Evolutionary conservation across 371 early-diverging fungal genomes (phyloP).

Genomic region (Rhizopus delemar): DNA sequence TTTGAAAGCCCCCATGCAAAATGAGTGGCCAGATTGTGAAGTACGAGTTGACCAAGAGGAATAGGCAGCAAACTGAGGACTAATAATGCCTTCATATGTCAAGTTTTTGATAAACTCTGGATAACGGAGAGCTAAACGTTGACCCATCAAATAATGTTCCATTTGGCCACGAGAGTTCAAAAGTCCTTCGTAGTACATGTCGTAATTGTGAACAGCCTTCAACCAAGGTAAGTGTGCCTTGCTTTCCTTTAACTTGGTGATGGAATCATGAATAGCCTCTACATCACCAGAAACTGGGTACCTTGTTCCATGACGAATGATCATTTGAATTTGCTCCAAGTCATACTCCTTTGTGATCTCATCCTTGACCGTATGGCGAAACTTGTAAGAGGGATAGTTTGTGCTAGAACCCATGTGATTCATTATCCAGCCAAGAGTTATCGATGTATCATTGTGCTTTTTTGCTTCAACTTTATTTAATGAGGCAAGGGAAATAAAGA

Average conservation of each 20-base stretch:
- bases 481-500: too few relatives aligned
- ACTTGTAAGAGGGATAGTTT: slow-evolving; percentile 8
- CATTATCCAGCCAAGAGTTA: slow-evolving; percentile 10
- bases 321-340: slow-evolving; percentile 29
- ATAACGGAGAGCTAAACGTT: slow-evolving; percentile 24
- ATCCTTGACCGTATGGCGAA: background rate
- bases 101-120: slow-evolving; percentile 7
- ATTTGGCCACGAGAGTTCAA: slow-evolving; percentile 25
- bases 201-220: slow-evolving; percentile 7
- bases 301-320: slow-evolving; percentile 39
- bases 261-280: slow-evolving; percentile 15
- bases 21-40: slow-evolving; percentile 22
- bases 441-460: too few relatives aligned
- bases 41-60: slow-evolving; percentile 17
- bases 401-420: slow-evolving; percentile 18
- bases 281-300: slow-evolving; percentile 26
- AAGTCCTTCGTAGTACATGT: slow-evolving; percentile 4
- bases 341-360: background rate
- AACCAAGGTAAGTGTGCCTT: slow-evolving; percentile 11
- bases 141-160: slow-evolving; percentile 29
- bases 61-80: slow-evolving; percentile 3
- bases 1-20: slow-evolving; percentile 14
- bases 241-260: slow-evolving; percentile 12
- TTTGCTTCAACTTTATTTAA: too few relatives aligned
- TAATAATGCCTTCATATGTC: slow-evolving; percentile 5